phyloP scores from a whole-genome alignment of 768 basidiomycete species.

The Grammothele lineata region DNA sequence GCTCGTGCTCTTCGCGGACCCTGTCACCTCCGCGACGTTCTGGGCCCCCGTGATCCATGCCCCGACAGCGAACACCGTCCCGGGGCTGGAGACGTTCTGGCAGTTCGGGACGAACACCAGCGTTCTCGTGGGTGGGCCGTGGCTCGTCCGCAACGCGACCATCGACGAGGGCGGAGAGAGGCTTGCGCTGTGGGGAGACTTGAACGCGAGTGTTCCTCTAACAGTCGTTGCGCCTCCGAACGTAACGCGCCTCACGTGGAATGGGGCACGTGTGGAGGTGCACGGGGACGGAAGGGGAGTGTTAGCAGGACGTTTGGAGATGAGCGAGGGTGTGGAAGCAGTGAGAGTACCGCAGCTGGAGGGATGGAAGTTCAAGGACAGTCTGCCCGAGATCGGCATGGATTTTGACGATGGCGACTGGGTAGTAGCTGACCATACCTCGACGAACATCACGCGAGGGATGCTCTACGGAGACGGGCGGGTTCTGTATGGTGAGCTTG shows the following conservation, averaged over 20 bases:
- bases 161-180: constrained; percentile 20
- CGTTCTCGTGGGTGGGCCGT: constrained; percentile 47
- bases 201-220: constrained; percentile 53
- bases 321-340: constrained; percentile 29
- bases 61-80: constrained; percentile 30
- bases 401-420: constrained; percentile 63
- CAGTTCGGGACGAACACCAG: constrained; percentile 68
- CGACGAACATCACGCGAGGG: constrained; percentile 67
- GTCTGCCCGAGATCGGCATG: constrained; percentile 63
- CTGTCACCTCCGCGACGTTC: constrained; percentile 62
- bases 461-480: constrained; percentile 72
- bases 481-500: constrained; percentile 52
- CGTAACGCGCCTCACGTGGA: constrained; percentile 64
- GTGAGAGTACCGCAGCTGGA: constrained; percentile 51
- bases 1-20: constrained; percentile 66
- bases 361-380: constrained; percentile 70
- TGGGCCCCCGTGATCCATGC: constrained; percentile 67
- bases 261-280: constrained; percentile 43
- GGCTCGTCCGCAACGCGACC: constrained; percentile 41
- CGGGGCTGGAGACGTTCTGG: constrained; percentile 59
- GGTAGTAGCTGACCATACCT: constrained; percentile 62
- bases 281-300: constrained; percentile 36
- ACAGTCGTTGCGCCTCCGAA: constrained; percentile 58
- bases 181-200: constrained; percentile 65
- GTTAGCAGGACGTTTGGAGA: constrained; percentile 44